Conservation (phyloP, 1,284 basidiomycete species). For the Porodaedalea pini region DNA sequence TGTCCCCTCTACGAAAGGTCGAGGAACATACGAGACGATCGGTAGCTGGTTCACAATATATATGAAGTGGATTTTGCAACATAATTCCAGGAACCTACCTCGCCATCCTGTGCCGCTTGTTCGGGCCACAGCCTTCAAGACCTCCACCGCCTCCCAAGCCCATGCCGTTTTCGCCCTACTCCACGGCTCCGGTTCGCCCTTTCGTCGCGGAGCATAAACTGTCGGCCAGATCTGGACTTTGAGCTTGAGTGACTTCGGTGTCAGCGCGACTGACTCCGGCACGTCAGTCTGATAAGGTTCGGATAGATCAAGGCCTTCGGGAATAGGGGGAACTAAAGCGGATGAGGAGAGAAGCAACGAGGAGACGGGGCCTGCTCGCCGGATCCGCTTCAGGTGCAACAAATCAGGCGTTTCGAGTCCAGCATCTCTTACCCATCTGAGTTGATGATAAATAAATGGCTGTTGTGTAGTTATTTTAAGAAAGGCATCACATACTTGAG, state of each 20-base stretch:
- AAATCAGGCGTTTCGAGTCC: constrained; percentile 59
- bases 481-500: constrained; percentile 50
- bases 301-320: constrained; percentile 36
- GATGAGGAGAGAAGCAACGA: constrained; percentile 48
- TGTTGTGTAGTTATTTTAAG: neutral
- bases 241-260: constrained; percentile 57
- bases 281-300: constrained; percentile 58
- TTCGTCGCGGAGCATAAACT: constrained; percentile 66
- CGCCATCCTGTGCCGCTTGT: constrained; percentile 45
- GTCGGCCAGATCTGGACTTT: constrained; percentile 84
- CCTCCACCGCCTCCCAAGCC: constrained; percentile 68
- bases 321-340: constrained; percentile 28
- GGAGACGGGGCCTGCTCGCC: constrained; percentile 38
- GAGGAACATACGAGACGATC: constrained; percentile 71
- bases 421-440: constrained; percentile 62
- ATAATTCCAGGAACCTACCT: constrained; percentile 39
- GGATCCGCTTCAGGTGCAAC: constrained; percentile 78
- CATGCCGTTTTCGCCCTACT: constrained; percentile 60
- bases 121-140: constrained; percentile 49
- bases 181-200: constrained; percentile 68
- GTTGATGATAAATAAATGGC: neutral
- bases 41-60: constrained; percentile 51
- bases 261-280: constrained; percentile 71
- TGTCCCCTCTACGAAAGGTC: constrained; percentile 46
- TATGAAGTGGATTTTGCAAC: neutral